Conservation (phyloP, 1,139 yeast species). For the Candida sojae region DNA sequence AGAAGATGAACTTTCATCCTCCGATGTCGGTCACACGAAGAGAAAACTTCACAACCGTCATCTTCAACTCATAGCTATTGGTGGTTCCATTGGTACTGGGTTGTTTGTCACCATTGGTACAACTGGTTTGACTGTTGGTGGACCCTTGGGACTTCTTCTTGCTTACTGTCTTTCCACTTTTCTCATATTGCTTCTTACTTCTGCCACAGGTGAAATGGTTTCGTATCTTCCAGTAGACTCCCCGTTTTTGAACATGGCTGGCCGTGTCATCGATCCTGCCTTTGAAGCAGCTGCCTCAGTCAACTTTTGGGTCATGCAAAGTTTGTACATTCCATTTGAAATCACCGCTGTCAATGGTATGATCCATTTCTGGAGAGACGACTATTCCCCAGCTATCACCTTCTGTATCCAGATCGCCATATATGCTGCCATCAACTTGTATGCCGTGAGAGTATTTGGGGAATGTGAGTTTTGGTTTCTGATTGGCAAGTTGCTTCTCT, state of each 20-base stretch:
- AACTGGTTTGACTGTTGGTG: conserved; percentile 41
- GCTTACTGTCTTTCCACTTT: conserved; percentile 47
- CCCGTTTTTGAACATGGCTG: conserved; percentile 56
- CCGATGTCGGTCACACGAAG: conserved; percentile 1
- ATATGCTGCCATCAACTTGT: conserved; percentile 63
- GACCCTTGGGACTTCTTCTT: conserved; percentile 48
- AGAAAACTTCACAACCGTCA: conserved; percentile 42
- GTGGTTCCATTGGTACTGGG: conserved; percentile 69
- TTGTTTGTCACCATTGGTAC: conserved; percentile 54
- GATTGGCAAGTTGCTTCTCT: conserved; percentile 68
- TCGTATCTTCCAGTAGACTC: conserved; percentile 74
- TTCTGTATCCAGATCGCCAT: conserved; percentile 62
- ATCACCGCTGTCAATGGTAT: conserved; percentile 78
- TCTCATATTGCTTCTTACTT: conserved; percentile 62
- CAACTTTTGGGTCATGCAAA: conserved; percentile 78
- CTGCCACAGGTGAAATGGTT: conserved; percentile 82
- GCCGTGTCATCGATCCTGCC: conserved; percentile 62
- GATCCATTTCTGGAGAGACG: conserved; percentile 78
- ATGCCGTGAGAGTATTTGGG: conserved; percentile 75
- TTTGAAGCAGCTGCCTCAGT: conserved; percentile 78
- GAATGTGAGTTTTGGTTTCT: conserved; percentile 83
- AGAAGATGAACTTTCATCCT: neutral
- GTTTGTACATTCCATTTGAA: conserved; percentile 79
- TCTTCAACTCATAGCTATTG: conserved; percentile 63
- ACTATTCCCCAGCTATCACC: conserved; percentile 67